Percentiles rank a stretch among this genome's conserved stretches.
Evolutionary conservation across 495 filamentous ascomycete species (phyloP).

Genomic region (Melanomma pulvis-pyrius): DNA sequence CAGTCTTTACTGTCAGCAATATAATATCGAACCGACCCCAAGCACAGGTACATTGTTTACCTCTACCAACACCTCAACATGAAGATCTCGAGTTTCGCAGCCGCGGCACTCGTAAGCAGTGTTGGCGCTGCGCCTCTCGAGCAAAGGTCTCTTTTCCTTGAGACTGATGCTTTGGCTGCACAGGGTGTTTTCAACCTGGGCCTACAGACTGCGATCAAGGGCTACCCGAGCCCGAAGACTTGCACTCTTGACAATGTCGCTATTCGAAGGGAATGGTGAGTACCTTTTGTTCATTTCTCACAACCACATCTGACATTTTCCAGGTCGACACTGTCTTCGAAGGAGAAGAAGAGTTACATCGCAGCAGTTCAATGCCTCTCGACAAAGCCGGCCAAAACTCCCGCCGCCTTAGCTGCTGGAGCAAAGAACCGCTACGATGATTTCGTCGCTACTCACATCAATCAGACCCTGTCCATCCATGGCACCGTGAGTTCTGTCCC

Average conservation of each 20-base stretch:
- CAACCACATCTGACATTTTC: constrained; percentile 8
- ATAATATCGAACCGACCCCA: too few species aligned
- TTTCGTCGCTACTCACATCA: constrained; percentile 69
- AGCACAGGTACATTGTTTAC: too few species aligned
- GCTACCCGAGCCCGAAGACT: constrained; percentile 33
- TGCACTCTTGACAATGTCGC: constrained; percentile 43
- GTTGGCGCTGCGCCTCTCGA: constrained; percentile 28
- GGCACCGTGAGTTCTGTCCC: constrained; percentile 50
- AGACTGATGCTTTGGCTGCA: constrained; percentile 35
- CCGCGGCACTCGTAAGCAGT: constrained; percentile 12
- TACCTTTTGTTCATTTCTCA: neutral
- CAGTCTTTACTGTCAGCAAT: neutral
- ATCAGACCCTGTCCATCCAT: constrained; percentile 64
- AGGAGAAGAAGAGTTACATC: constrained; percentile 62
- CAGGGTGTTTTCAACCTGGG: constrained; percentile 39
- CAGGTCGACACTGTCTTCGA: constrained; percentile 54
- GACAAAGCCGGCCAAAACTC: constrained; percentile 52
- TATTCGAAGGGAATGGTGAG: constrained; percentile 46
- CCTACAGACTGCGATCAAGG: constrained; percentile 28
- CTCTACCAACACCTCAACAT: constrained; percentile 9
- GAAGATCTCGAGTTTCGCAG: constrained; percentile 20
- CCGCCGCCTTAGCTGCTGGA: constrained; percentile 50
- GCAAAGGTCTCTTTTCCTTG: constrained; percentile 8
- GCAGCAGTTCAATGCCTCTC: constrained; percentile 67
- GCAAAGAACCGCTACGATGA: constrained; percentile 68